Conservation (phyloP, 2,329 filamentous ascomycete genomes). For the Apiospora malaysiana region DNA sequence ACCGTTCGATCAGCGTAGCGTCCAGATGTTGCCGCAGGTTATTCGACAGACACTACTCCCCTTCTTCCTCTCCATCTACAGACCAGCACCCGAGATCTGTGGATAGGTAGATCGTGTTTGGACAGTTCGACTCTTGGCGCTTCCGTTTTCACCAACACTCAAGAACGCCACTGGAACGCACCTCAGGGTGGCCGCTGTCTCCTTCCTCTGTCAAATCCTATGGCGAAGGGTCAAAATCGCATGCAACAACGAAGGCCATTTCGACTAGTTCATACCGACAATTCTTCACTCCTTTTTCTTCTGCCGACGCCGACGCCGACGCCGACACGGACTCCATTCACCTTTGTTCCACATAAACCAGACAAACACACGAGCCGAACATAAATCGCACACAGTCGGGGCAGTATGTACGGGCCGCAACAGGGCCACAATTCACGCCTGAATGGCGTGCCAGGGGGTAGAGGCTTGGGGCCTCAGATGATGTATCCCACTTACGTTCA, state of each 20-base stretch:
- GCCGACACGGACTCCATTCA: neutral
- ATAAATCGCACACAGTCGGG: constrained; percentile 13
- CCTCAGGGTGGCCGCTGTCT: neutral
- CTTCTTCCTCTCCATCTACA: constrained; percentile 8
- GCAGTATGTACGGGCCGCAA: constrained; percentile 77
- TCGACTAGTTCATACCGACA: constrained; percentile 29
- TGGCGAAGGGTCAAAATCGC: constrained; percentile 15
- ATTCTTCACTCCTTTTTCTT: constrained; percentile 13
- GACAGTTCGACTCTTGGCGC: neutral
- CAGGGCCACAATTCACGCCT: constrained; percentile 78
- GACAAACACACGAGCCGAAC: neutral
- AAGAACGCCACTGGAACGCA: neutral
- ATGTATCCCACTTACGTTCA: constrained; percentile 65
- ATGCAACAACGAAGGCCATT: neutral
- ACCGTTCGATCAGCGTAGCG: constrained; percentile 10
- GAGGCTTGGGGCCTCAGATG: constrained; percentile 61
- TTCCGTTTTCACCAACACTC: neutral
- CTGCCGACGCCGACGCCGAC: neutral
- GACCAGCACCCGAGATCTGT: constrained; percentile 10
- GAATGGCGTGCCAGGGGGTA: constrained; percentile 71
- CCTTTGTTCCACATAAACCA: neutral
- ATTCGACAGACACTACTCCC: constrained; percentile 11
- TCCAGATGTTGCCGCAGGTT: constrained; percentile 17
- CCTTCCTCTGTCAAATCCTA: neutral
- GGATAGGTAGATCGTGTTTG: constrained; percentile 16